Conservation (phyloP, 1,139 yeast genomes). For the Diutina ranongensis region DNA sequence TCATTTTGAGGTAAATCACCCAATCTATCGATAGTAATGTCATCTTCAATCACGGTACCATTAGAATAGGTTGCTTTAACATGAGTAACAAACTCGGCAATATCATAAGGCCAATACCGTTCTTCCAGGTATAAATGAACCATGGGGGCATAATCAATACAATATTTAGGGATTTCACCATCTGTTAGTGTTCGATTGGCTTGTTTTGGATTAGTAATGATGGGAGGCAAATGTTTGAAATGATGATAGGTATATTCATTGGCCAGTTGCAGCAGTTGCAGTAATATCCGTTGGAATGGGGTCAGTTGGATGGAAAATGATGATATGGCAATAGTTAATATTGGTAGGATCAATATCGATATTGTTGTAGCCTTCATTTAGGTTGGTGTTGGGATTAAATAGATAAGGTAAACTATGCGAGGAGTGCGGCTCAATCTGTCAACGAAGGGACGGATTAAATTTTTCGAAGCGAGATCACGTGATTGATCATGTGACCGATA, state of each 20-base stretch:
- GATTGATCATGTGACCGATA: too few relatives aligned
- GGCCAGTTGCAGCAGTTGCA: neutral
- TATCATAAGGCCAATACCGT: conserved; percentile 72
- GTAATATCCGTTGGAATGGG: neutral
- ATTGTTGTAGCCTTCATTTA: too few relatives aligned
- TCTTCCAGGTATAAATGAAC: conserved; percentile 89
- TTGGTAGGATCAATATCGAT: too few relatives aligned
- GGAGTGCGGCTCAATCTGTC: too few relatives aligned
- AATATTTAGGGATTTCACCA: conserved; percentile 69
- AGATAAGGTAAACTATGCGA: too few relatives aligned
- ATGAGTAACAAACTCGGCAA: conserved; percentile 54
- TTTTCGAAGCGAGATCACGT: too few relatives aligned
- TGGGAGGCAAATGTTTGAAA: conserved; percentile 20
- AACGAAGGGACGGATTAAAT: too few relatives aligned
- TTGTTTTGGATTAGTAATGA: conserved; percentile 20
- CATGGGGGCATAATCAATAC: conserved; percentile 61
- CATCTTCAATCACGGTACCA: conserved; percentile 32
- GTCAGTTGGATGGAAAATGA: neutral
- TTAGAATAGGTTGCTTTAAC: conserved; percentile 40
- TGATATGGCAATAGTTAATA: neutral
- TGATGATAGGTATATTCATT: neutral
- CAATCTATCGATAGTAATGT: conserved; percentile 28
- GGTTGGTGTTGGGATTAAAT: too few relatives aligned
- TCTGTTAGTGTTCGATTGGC: conserved; percentile 24
- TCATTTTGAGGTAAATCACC: conserved; percentile 21